Percentiles rank a stretch among this genome's conserved stretches.
Evolutionary conservation across 1,139 yeast species (phyloP).

Genomic region (Yamadazyma diospyri): DNA sequence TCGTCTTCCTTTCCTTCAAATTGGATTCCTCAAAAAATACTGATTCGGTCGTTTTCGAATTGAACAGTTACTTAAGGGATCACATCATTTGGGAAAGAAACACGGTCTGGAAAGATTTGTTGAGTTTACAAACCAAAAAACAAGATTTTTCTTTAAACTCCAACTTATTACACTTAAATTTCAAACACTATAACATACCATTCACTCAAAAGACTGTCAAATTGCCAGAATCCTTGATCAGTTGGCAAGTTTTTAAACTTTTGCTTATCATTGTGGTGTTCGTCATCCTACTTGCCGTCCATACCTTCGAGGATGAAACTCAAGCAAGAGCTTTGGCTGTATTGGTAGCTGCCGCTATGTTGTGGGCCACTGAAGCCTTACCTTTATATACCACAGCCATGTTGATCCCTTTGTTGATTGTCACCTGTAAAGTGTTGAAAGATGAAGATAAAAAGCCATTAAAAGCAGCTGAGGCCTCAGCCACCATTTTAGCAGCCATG

Average conservation of each 20-base stretch:
- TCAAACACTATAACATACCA: conserved; percentile 12
- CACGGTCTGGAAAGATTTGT: conserved; percentile 95
- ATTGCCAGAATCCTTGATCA: conserved; percentile 28
- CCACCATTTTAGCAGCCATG: conserved; percentile 78
- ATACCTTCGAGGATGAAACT: conserved; percentile 67
- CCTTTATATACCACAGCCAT: conserved; percentile 85
- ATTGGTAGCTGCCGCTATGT: conserved; percentile 68
- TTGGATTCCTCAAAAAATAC: conserved; percentile 28
- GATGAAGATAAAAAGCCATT: conserved; percentile 49
- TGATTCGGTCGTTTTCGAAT: conserved; percentile 59
- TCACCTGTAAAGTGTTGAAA: conserved; percentile 67
- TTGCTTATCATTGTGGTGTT: conserved; percentile 42
- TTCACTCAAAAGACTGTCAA: conserved; percentile 16
- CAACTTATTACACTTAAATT: conserved; percentile 20
- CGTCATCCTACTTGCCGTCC: conserved; percentile 45
- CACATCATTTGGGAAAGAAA: conserved; percentile 96
- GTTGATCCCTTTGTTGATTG: conserved; percentile 75
- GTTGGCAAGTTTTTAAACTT: conserved; percentile 43
- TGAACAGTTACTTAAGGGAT: conserved; percentile 76
- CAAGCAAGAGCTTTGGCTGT: conserved; percentile 78
- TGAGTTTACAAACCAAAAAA: conserved; percentile 71
- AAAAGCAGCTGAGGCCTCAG: conserved; percentile 66
- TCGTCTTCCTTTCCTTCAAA: conserved; percentile 39
- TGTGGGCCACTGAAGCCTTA: conserved; percentile 94
- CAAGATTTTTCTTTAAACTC: conserved; percentile 21